phyloP scores from a whole-genome alignment of 139 green algal genomes.

The Coelastrella sp. region DNA sequence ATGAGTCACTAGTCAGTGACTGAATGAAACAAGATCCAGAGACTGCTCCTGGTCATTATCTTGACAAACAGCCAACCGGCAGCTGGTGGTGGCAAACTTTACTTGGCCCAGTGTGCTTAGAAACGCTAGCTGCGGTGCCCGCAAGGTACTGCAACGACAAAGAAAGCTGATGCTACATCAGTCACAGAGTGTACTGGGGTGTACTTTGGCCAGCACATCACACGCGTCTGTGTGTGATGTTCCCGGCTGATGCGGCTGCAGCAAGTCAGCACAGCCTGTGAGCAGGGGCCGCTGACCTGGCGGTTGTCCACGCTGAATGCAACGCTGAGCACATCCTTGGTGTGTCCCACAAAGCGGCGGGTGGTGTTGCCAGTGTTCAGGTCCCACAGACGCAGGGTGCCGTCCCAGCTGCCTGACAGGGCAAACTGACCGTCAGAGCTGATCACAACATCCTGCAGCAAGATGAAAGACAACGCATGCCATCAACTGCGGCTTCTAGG shows the following conservation, averaged over 20 bases:
- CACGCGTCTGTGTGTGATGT: too few relatives aligned
- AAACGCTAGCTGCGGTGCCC: too few relatives aligned
- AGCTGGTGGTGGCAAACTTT: too few relatives aligned
- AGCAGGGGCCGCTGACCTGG: slow-evolving; percentile 66
- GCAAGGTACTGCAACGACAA: too few relatives aligned
- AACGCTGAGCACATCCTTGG: slow-evolving; percentile 99
- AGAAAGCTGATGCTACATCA: too few relatives aligned
- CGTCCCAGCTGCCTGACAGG: slow-evolving; percentile 98
- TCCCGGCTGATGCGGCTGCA: background rate
- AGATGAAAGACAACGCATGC: background rate
- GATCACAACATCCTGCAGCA: slow-evolving; percentile 98
- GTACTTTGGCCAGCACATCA: too few relatives aligned
- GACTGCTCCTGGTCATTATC: too few relatives aligned
- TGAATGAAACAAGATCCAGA: too few relatives aligned
- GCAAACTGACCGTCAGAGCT: slow-evolving; percentile 97
- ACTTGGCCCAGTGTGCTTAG: too few relatives aligned
- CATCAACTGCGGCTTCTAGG: background rate
- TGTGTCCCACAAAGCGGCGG: slow-evolving; percentile 98
- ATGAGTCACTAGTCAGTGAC: too few relatives aligned
- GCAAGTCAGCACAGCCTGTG: background rate
- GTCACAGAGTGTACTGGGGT: too few relatives aligned
- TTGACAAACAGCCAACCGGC: too few relatives aligned
- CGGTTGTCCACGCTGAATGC: slow-evolving; percentile 99
- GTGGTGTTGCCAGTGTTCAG: slow-evolving; percentile 97
- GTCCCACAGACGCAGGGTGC: slow-evolving; percentile 99